These are phyloP conservation scores for Candida mattraensis DNA, from an alignment of 805 yeast species.

Conservation along the genomic window DNA sequence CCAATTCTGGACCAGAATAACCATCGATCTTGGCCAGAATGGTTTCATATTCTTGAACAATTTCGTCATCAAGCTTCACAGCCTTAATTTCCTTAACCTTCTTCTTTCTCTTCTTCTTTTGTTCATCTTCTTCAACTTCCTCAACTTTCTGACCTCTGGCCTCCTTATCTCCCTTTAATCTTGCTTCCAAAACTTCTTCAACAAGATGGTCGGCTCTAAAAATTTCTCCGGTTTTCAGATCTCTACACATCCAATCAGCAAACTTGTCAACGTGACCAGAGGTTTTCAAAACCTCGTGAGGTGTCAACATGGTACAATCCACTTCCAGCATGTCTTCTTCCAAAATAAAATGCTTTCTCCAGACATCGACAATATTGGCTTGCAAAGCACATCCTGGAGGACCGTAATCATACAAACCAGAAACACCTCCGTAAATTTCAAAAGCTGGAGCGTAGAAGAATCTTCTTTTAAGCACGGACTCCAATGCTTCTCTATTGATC, in stretches of 20 bases:
- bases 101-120: conserved; percentile 91
- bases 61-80: conserved; percentile 78
- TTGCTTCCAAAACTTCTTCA: conserved; percentile 94
- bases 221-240: conserved; percentile 93
- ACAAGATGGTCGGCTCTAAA: conserved; percentile 98
- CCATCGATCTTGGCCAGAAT: conserved; percentile 95
- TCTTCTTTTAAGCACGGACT: conserved; percentile 88
- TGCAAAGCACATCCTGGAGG: conserved; percentile 99
- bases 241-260: conserved; percentile 99
- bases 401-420: conserved; percentile 97
- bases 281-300: conserved; percentile 95
- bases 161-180: conserved; percentile 95
- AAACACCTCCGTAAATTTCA: conserved; percentile 97
- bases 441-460: conserved; percentile 98
- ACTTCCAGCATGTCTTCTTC: conserved; percentile 99
- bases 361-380: conserved; percentile 88
- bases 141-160: conserved; percentile 84
- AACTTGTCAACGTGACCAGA: conserved; percentile 99
- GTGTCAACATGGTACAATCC: conserved; percentile 97
- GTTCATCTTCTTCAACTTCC: conserved; percentile 65
- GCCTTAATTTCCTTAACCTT: conserved; percentile 94
- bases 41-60: conserved; percentile 76
- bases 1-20: conserved; percentile 87
- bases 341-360: conserved; percentile 97
- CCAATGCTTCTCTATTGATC: conserved; percentile 85